phyloP scores from a whole-genome alignment of 2,329 filamentous ascomycete genomes.

The Penicillium sp. region DNA sequence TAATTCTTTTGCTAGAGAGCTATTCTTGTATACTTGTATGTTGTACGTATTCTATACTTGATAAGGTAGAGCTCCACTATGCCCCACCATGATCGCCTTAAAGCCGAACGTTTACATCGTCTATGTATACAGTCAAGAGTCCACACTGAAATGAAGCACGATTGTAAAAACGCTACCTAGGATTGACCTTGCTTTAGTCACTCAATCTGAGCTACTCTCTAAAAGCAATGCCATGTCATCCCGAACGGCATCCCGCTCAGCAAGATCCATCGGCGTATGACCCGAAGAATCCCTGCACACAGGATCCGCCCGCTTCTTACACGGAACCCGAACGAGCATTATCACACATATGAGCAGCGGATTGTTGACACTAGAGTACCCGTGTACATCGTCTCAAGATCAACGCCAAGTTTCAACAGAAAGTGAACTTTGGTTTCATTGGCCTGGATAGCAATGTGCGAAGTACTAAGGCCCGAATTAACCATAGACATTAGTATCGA shows the following conservation, averaged over 20 bases:
- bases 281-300: not conserved
- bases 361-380: not conserved
- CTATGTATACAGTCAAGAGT: not conserved
- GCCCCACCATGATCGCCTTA: not conserved
- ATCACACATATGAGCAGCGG: not conserved
- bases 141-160: not conserved
- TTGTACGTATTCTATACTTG: not conserved
- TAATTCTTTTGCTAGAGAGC: not conserved
- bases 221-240: not conserved
- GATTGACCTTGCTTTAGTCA: not conserved
- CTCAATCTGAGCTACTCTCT: not conserved
- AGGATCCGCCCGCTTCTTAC: not conserved
- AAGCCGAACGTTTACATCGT: not conserved
- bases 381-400: not conserved
- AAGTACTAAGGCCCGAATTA: not conserved
- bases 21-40: not conserved
- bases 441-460: not conserved
- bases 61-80: constrained; percentile 1
- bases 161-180: not conserved
- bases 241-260: not conserved
- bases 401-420: not conserved
- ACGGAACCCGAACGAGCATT: not conserved
- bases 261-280: not conserved
- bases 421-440: not conserved
- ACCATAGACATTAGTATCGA: not conserved